Evolutionary conservation across 2,329 filamentous ascomycete genomes (phyloP).

Genomic region (Penicillium sp.): DNA sequence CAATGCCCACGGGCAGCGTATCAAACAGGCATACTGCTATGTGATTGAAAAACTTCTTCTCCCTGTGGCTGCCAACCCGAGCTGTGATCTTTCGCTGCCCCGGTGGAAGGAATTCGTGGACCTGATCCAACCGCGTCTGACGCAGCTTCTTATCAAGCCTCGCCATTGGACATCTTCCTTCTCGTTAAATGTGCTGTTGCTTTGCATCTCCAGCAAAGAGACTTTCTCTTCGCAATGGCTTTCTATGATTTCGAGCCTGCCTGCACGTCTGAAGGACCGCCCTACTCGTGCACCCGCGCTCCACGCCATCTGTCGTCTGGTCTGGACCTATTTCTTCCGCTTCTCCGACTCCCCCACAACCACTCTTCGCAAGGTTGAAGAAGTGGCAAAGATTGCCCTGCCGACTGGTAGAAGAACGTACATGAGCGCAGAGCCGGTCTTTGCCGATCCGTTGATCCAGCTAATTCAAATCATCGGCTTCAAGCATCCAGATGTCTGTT

Average conservation of each 20-base stretch:
- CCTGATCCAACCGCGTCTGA: constrained; percentile 72
- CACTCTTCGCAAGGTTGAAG: constrained; percentile 78
- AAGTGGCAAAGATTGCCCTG: constrained; percentile 80
- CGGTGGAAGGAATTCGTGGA: constrained; percentile 87
- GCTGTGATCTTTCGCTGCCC: constrained; percentile 70
- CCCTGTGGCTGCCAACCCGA: constrained; percentile 79
- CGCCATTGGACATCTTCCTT: constrained; percentile 90
- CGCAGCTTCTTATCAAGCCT: constrained; percentile 84
- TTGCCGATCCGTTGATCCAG: constrained; percentile 87
- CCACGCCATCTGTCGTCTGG: constrained; percentile 81
- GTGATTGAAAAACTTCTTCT: constrained; percentile 83
- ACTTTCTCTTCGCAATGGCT: constrained; percentile 84
- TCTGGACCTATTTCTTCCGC: constrained; percentile 94
- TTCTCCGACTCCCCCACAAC: constrained; percentile 67
- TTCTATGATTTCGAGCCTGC: constrained; percentile 71
- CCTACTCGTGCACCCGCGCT: constrained; percentile 74
- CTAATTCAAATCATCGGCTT: constrained; percentile 92
- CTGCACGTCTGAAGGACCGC: constrained; percentile 81
- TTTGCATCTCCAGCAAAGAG: constrained; percentile 85
- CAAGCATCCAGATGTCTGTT: constrained; percentile 90
- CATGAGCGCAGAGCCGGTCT: constrained; percentile 75
- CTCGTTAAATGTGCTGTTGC: constrained; percentile 77
- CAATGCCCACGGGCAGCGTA: constrained; percentile 78
- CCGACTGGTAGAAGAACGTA: constrained; percentile 77
- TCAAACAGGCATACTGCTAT: constrained; percentile 94